phyloP scores from a whole-genome alignment of 305 asterid genomes.

The Vinca major region DNA sequence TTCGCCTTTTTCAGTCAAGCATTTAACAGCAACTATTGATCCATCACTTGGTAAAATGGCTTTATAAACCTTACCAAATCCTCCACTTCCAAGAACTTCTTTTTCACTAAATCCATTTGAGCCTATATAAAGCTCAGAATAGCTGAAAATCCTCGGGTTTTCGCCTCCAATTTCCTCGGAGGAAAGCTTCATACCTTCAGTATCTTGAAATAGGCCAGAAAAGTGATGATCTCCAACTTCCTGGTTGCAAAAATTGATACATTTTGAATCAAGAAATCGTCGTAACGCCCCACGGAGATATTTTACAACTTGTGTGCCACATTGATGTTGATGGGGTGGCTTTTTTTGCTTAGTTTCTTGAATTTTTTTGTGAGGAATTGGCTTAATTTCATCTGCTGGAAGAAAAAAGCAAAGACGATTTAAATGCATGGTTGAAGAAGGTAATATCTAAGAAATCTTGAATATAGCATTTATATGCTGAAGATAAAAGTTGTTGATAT shows the following conservation, averaged over 20 bases:
- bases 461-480: background rate
- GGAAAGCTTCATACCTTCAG: constrained; percentile 56
- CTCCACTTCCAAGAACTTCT: constrained; percentile 75
- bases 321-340: constrained; percentile 17
- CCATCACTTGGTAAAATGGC: constrained; percentile 89
- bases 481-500: constrained; percentile 1
- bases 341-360: constrained; percentile 1
- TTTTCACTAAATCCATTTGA: constrained; percentile 57
- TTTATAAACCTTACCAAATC: constrained; percentile 71
- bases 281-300: constrained; percentile 29
- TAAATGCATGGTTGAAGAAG: constrained; percentile 38
- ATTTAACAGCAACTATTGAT: constrained; percentile 74
- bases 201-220: constrained; percentile 45
- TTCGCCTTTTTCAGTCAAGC: constrained; percentile 69
- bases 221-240: constrained; percentile 14
- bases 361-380: constrained; percentile 11
- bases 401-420: constrained; percentile 57
- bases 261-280: constrained; percentile 32
- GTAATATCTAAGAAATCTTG: background rate
- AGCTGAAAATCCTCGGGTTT: constrained; percentile 73
- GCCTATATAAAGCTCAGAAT: constrained; percentile 78
- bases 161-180: constrained; percentile 38
- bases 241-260: constrained; percentile 30
- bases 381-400: constrained; percentile 32
- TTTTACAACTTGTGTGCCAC: constrained; percentile 25